Percentiles rank a stretch among this genome's conserved stretches.
Evolutionary conservation across 129 eudicot genomes (phyloP).

Genomic region (Chrysanthemum makinoi): DNA sequence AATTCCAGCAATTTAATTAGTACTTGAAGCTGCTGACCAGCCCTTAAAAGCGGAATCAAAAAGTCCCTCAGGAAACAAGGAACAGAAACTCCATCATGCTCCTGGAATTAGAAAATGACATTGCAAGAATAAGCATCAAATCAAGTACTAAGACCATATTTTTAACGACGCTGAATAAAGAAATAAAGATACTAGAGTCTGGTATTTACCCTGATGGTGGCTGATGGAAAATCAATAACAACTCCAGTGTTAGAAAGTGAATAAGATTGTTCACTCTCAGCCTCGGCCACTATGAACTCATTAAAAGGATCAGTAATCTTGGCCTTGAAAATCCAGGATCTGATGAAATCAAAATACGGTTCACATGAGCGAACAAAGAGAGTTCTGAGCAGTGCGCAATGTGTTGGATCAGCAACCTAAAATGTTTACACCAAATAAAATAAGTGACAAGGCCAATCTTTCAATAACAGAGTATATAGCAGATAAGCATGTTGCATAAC

Average conservation of each 20-base stretch:
- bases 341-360: slow-evolving; percentile 75
- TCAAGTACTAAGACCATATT: slow-evolving; percentile 6
- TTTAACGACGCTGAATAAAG: slow-evolving; percentile 12
- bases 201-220: slow-evolving; percentile 64
- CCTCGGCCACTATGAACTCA: slow-evolving; percentile 70
- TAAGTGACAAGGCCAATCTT: neutral
- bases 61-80: slow-evolving; percentile 79
- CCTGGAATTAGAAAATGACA: slow-evolving; percentile 48
- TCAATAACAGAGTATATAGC: neutral
- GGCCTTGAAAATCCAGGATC: slow-evolving; percentile 96
- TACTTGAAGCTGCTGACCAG: slow-evolving; percentile 99
- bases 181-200: slow-evolving; percentile 5
- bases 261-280: slow-evolving; percentile 32
- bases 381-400: slow-evolving; percentile 67
- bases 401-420: slow-evolving; percentile 86
- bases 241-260: slow-evolving; percentile 40
- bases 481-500: slow-evolving; percentile 6
- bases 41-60: slow-evolving; percentile 71
- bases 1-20: slow-evolving; percentile 79
- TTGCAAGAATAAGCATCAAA: slow-evolving; percentile 25
- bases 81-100: slow-evolving; percentile 64
- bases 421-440: slow-evolving; percentile 17
- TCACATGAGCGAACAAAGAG: slow-evolving; percentile 80
- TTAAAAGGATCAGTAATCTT: slow-evolving; percentile 67
- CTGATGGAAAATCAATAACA: slow-evolving; percentile 45